Evolutionary conservation across 345 rosid species (phyloP).

Genomic region (Moricandia moricandioides): DNA sequence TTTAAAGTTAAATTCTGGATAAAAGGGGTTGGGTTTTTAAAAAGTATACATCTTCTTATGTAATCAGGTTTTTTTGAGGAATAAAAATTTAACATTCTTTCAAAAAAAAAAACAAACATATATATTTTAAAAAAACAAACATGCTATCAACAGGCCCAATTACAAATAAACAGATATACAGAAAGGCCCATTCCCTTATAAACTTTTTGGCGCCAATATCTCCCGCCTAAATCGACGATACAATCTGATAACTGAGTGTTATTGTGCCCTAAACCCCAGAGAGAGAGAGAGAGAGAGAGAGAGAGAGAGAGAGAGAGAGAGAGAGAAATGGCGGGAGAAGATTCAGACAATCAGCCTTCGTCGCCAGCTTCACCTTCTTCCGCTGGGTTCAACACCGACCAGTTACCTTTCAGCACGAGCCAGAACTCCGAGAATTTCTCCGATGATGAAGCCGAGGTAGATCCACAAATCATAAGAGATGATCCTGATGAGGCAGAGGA

Average conservation of each 20-base stretch:
- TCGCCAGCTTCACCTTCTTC: constrained; percentile 81
- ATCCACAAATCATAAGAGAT: constrained; percentile 66
- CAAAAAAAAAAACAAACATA: too few relatives aligned
- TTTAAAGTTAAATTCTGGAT: too few relatives aligned
- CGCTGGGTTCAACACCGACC: constrained; percentile 78
- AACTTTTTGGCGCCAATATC: neutral
- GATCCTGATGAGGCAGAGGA: constrained; percentile 69
- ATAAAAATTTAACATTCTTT: too few relatives aligned
- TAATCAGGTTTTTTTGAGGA: too few relatives aligned
- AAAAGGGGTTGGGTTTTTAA: too few relatives aligned
- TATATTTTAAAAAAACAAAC: too few relatives aligned
- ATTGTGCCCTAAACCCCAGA: constrained; percentile 2
- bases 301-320: neutral
- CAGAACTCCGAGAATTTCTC: constrained; percentile 55
- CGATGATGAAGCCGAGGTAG: constrained; percentile 94
- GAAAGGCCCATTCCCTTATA: neutral
- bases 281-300: neutral
- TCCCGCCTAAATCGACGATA: constrained; percentile 13
- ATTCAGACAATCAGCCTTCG: constrained; percentile 52
- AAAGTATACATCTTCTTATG: too few relatives aligned
- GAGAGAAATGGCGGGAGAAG: constrained; percentile 47
- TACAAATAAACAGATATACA: neutral
- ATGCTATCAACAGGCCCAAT: neutral
- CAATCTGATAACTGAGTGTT: neutral
- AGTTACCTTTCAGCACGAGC: constrained; percentile 64